Base-by-base conservation (phyloP, 169 alveolate genomes). In the Neospora caninum region DNA sequence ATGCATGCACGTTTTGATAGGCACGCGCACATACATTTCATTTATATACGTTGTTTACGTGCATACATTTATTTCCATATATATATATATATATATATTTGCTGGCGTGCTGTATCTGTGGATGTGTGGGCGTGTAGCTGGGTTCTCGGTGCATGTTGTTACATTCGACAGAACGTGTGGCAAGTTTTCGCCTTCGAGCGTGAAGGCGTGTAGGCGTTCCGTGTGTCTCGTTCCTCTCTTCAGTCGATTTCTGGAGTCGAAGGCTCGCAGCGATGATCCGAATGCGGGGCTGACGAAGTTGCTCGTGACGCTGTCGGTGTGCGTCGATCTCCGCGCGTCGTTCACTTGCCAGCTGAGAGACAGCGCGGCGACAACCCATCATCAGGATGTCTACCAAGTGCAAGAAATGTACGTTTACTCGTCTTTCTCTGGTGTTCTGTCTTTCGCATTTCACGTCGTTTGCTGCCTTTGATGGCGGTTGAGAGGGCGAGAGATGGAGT, bases 281-380 rank as follows among this genome's bases (percentile, higher is more conserved):
- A 88, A 31, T 16, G 94, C 94, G 34, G n/a, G 88, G 25, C 87
- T 88, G 9, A 36, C 94, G 31, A 92, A 92, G 45, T 43, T 92
- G 34, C 91, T 92, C 34, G 91, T 92, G n/a, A 58, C 94, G 7
- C 38, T 92, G 34, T 64, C 70, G 58, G 91, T 92, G 9, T 87
- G 91, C 38, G 34, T 70, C 36, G 91, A 92, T 31, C 83, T 92
- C 20, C 94, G 94, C 34, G 10, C 38, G 34, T 64, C 87, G 9
- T 78, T 92, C 45, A 36, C 80, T 1, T 88, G 29, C 53, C 94
- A 92, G 67, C 86, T 92, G 45, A 9, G 64, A 9, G 94, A 80
- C 38, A 64, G 67, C 49, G 91, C 83, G 16, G 84, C 29, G 83
- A 49, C 45, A 4, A 9, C 64, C 9, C 39, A 25, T 22, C 69